Base-by-base conservation (phyloP, 2,329 filamentous ascomycete genomes). In the Colletotrichum phormii region DNA sequence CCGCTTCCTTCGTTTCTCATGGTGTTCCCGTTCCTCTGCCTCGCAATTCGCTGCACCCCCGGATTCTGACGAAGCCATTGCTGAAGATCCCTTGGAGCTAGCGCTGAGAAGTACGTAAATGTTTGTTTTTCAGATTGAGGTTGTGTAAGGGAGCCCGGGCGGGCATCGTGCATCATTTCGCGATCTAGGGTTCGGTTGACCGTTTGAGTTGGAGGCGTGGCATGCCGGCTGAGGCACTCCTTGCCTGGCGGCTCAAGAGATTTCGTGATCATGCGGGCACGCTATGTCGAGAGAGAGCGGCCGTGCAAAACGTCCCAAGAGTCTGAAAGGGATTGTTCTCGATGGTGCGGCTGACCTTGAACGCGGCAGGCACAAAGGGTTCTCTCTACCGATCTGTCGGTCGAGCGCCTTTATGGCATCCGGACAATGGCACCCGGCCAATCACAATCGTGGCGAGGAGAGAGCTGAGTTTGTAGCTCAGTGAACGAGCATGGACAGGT, bases 121-220 rank as follows among this genome's bases (percentile, higher is more conserved):
- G n/a, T 7, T 42, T 12, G 26, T 33, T 55, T 22, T 35, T 64
- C 33, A 35, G 26, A 58, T 58, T 37, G 65, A 46, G 65, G 60
- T 42, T 63, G 69, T 64, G 69, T 33, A 8, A 24, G 24, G 22
- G 51, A 51, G 60, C 37, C 24, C 13, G 46, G 53, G 58, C 64
- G 53, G 51, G 31, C 42, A 64, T 68, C 29, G 37, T 68, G 59
- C 64, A 72, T 68, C 24, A 42, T 58, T 46, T 37, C 66, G 55
- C 12, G 54, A 57, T 55, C 60, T 55, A 72, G 60, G 69, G 65
- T 72, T 72, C 60, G 46, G 59, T 72, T 59, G 59, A 69, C 54
- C 46, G 70, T 72, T 72, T 69, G 59, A 55, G 53, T 31, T 31
- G 51, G 13, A 33, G 22, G 42, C 29, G 22, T 53, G 42, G 13